Base-by-base conservation (phyloP, 495 filamentous ascomycete species). In the Aspergillus bridgeri region DNA sequence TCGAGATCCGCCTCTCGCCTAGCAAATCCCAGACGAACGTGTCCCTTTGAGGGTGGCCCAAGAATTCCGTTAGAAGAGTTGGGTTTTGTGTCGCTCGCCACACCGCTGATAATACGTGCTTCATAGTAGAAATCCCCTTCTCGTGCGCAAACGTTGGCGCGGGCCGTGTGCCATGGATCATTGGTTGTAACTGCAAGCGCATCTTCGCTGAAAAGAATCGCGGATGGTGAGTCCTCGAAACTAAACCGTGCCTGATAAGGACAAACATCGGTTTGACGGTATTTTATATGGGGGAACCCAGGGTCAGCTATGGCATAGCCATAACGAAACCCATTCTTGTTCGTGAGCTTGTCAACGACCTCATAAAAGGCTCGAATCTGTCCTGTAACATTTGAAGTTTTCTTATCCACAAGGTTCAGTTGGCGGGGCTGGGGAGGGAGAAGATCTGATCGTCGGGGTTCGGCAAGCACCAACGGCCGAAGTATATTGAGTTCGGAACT, bases 51-150 rank as follows among this genome's bases (percentile, higher is more conserved):
- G 2, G 75, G 58, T 20, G 62, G 49, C 5, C 73, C 64, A 15
- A 75, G 65, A 29, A 71, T 76, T 2, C 66, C 58, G 42, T 73
- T 73, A 2, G 58, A 54, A n/a, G 69, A 19, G 6, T 57, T 22
- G 18, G 57, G 48, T 53, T 69, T 58, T 5, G 64, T 47, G 21
- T 69, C 60, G 24, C 70, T 74, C 48, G 73, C 74, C 47, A 87
- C 78, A 6, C 88, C 88, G 52, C 83, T 86, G 9, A 92, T 82
- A 44, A 99, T 84, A 60, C 89, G 91, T 69, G 92, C 92, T 72
- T 99, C 95, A 77, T 90, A 98, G 67, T 96, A 99, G 76, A 87
- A 92, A 18, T 89, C 81, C 1, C 95, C 95, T 72, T 97, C 90
- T n/a, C 95, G 78, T 6, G 90, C 89, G 38, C 89, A 89, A 0